A percentile compares a stretch with the other conserved stretches of the same genome.
phyloP scores from a whole-genome alignment of 1,284 basidiomycete species.

The Pseudozyma hubeiensis region DNA sequence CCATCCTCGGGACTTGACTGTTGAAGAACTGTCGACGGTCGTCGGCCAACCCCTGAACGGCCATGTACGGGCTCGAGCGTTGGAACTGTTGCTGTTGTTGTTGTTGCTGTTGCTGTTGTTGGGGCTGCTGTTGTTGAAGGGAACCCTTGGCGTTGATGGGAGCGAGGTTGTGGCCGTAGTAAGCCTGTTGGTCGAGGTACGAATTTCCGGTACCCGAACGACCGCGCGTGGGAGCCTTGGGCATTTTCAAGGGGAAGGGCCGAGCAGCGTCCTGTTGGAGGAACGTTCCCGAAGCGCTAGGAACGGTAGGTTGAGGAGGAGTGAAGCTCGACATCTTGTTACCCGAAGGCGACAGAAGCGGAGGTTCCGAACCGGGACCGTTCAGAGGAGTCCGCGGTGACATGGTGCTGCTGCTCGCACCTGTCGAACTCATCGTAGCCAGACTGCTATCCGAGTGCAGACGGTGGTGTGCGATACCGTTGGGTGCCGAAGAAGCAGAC shows the following conservation, averaged over 20 bases:
- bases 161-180: conserved; percentile 28
- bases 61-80: conserved; percentile 34
- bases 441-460: conserved; percentile 52
- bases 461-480: conserved; percentile 39
- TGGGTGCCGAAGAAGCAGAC: conserved; percentile 39
- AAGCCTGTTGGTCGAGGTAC: conserved; percentile 35
- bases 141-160: conserved; percentile 31
- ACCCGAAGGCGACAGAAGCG: conserved; percentile 35
- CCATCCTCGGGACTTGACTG: conserved; percentile 28
- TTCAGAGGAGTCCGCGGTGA: conserved; percentile 51
- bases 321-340: conserved; percentile 35
- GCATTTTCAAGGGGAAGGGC: conserved; percentile 54
- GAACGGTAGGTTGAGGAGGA: conserved; percentile 43
- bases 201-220: conserved; percentile 34
- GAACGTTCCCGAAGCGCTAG: conserved; percentile 24
- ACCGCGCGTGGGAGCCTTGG: conserved; percentile 31
- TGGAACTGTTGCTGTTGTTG: conserved; percentile 23
- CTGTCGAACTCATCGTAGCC: conserved; percentile 27
- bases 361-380: conserved; percentile 34
- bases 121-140: conserved; percentile 4
- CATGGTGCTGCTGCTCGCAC: conserved; percentile 34
- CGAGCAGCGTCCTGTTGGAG: conserved; percentile 35
- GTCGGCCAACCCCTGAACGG: conserved; percentile 10
- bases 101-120: conserved; percentile 18
- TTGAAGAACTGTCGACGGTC: conserved; percentile 26